These are phyloP conservation scores for Canna indica DNA, from an alignment of 176 grass and related monocot species.

Conservation along the genomic window DNA sequence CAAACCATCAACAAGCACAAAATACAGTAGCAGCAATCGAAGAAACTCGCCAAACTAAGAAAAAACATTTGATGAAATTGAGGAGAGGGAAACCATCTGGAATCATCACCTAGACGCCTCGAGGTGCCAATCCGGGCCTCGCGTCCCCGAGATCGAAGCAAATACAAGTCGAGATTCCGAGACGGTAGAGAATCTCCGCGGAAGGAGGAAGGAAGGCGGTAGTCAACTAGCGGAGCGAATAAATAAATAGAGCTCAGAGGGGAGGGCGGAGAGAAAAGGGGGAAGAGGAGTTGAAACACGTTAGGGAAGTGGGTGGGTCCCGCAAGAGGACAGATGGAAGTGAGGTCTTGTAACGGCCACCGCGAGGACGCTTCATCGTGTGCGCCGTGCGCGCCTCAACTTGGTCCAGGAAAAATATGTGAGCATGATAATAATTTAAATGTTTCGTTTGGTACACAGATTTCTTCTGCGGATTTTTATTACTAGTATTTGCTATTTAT, in stretches of 20 bases:
- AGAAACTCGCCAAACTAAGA: neutral
- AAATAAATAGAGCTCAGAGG: no score
- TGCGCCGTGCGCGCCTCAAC: neutral
- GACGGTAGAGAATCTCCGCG: no score
- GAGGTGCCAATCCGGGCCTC: neutral
- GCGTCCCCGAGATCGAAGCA: neutral
- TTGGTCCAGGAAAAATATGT: neutral
- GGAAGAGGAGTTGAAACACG: neutral
- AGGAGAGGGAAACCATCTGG: neutral
- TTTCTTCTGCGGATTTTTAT: neutral
- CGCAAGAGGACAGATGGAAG: neutral
- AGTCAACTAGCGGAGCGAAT: neutral
- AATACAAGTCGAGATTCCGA: neutral
- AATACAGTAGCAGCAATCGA: neutral
- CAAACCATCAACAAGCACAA: neutral
- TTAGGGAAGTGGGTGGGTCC: neutral
- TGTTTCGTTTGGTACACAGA: neutral
- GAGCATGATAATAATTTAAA: no score
- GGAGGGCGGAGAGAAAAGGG: neutral
- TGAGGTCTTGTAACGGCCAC: neutral
- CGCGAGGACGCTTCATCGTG: neutral
- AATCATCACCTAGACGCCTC: neutral
- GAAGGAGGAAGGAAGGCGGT: no score
- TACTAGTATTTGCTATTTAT: neutral
- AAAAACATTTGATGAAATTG: neutral